Evolutionary conservation across 163 green algal species (phyloP).

Genomic region (Chlorella variabilis): DNA sequence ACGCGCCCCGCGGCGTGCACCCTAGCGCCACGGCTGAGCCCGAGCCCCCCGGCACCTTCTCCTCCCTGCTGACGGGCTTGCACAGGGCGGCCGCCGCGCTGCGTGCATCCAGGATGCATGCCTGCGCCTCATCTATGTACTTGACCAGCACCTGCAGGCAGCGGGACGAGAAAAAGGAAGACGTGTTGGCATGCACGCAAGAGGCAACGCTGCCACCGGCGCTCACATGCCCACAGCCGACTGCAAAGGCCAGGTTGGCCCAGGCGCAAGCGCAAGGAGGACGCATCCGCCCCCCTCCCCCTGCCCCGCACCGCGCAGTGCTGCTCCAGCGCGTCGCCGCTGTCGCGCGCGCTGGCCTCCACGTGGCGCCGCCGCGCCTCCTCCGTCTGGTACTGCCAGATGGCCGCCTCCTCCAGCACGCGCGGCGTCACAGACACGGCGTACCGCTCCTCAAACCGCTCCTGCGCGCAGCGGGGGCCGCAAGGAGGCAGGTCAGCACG

Average conservation of each 20-base stretch:
- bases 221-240: too few relatives aligned
- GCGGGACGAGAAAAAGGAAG: neutral
- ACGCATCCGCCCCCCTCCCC: neutral
- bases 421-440: slow-evolving; percentile 26
- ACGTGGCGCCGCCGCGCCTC: slow-evolving; percentile 29
- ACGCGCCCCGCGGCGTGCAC: too few relatives aligned
- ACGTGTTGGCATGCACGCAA: too few relatives aligned
- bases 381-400: slow-evolving; percentile 13
- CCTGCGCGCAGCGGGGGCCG: slow-evolving; percentile 32
- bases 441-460: slow-evolving; percentile 62
- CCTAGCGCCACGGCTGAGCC: too few relatives aligned
- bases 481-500: neutral
- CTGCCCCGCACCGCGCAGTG: slow-evolving; percentile 14
- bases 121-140: slow-evolving; percentile 28
- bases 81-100: slow-evolving; percentile 30
- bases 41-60: neutral
- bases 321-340: slow-evolving; percentile 28
- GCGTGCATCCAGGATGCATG: slow-evolving; percentile 15
- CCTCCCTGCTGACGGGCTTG: slow-evolving; percentile 15
- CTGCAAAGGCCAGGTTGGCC: too few relatives aligned
- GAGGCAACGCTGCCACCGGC: too few relatives aligned
- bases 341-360: neutral
- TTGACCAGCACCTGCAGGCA: slow-evolving; percentile 35
- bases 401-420: slow-evolving; percentile 42
- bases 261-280: too few relatives aligned